phyloP scores from a whole-genome alignment of 75 land plant genomes.

The Ceratopteris richardii region DNA sequence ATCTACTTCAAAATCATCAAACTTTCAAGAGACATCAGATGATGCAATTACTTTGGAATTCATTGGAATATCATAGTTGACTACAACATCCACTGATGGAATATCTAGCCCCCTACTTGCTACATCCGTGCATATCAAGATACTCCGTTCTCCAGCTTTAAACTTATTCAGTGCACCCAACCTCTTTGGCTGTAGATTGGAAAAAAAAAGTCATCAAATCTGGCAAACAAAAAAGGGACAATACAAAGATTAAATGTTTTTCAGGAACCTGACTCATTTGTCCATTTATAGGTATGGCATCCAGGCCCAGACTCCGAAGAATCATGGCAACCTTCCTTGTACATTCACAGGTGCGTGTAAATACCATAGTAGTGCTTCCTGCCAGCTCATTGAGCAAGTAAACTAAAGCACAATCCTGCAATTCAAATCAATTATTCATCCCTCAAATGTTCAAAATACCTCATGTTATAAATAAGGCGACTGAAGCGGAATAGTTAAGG shows the following conservation, averaged over 20 bases:
- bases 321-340: conserved; percentile 63
- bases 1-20: too few relatives aligned
- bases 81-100: conserved; percentile 89
- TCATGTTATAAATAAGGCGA: not conserved
- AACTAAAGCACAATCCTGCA: conserved; percentile 86
- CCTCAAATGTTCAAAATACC: not conserved
- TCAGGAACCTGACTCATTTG: conserved; percentile 80
- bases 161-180: conserved; percentile 76
- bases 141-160: conserved; percentile 83
- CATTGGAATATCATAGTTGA: conserved; percentile 84
- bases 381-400: conserved; percentile 61
- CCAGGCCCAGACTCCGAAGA: conserved; percentile 74
- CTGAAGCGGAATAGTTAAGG: too few relatives aligned
- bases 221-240: conserved; percentile 1
- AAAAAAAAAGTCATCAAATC: not conserved
- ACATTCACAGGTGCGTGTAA: conserved; percentile 88
- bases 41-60: conserved; percentile 62
- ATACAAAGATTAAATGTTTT: too few relatives aligned
- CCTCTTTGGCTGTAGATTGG: conserved; percentile 50
- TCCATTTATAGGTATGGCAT: conserved; percentile 87
- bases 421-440: not conserved
- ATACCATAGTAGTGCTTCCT: conserved; percentile 78
- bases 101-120: conserved; percentile 98
- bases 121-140: conserved; percentile 90
- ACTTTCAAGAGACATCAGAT: not conserved